A percentile compares a stretch with the other conserved stretches of the same genome.
These are phyloP conservation scores for Epichloe coenophiala DNA, from an alignment of 2,329 filamentous ascomycete genomes.

Conservation along the genomic window DNA sequence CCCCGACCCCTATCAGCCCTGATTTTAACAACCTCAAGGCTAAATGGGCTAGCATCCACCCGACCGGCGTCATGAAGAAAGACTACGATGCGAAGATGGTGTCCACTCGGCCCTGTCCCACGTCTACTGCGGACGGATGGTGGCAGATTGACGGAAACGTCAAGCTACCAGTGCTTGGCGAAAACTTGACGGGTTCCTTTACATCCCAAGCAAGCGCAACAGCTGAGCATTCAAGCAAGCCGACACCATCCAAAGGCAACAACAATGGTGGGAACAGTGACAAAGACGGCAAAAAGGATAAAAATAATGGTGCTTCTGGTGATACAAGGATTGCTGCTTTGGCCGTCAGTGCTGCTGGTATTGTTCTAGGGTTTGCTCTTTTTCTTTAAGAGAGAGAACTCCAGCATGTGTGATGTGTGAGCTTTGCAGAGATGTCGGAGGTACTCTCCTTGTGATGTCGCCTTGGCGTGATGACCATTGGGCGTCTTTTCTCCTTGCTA, in stretches of 20 bases:
- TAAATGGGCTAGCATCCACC: constrained; percentile 61
- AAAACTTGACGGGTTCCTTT: constrained; percentile 25
- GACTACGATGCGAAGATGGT: constrained; percentile 50
- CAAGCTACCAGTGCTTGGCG: constrained; percentile 54
- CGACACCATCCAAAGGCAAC: background rate
- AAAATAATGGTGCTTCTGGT: constrained; percentile 9
- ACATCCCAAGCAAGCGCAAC: constrained; percentile 9
- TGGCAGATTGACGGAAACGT: constrained; percentile 65
- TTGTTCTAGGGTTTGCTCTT: constrained; percentile 17
- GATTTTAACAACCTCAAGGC: constrained; percentile 68
- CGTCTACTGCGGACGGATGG: constrained; percentile 57
- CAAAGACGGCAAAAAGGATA: constrained; percentile 4
- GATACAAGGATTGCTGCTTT: constrained; percentile 16
- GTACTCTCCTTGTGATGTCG: background rate
- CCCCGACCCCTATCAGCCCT: constrained; percentile 56
- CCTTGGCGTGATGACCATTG: background rate
- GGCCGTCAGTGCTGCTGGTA: constrained; percentile 14
- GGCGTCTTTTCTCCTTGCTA: too few relatives aligned
- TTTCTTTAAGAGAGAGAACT: background rate
- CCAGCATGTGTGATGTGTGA: background rate
- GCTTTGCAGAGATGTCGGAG: background rate
- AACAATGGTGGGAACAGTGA: background rate
- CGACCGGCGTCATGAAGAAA: constrained; percentile 51
- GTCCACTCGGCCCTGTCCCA: constrained; percentile 56
- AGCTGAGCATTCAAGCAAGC: constrained; percentile 4